These are phyloP conservation scores for Thalassiosira hispida DNA, from an alignment of 352 stramenopile species.

Conservation along the genomic window DNA sequence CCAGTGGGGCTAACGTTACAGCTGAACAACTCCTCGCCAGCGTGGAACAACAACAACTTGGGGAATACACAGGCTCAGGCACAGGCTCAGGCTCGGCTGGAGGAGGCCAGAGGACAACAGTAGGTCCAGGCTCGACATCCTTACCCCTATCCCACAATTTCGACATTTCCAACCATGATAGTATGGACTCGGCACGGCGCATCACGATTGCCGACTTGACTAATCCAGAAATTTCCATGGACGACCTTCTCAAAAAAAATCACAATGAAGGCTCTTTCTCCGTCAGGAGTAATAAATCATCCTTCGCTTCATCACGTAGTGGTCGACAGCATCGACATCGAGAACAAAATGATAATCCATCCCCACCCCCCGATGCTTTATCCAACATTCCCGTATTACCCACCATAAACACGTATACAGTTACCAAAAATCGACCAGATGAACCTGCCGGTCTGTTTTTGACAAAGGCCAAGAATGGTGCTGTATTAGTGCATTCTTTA, in stretches of 20 bases:
- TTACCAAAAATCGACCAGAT: conserved; percentile 23
- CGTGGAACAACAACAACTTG: too few relatives aligned
- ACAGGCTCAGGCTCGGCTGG: too few relatives aligned
- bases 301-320: background rate
- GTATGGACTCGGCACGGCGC: background rate
- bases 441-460: conserved; percentile 34
- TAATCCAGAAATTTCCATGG: background rate
- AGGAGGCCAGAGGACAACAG: too few relatives aligned
- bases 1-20: too few relatives aligned
- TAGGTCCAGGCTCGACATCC: background rate
- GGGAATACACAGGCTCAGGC: too few relatives aligned
- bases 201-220: conserved; percentile 4
- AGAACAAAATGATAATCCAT: background rate
- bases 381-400: conserved; percentile 39
- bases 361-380: background rate
- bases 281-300: background rate
- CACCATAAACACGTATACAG: conserved; percentile 37
- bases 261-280: background rate
- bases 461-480: conserved; percentile 43
- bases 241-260: background rate
- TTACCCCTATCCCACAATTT: background rate
- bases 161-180: background rate
- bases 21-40: too few relatives aligned
- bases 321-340: background rate
- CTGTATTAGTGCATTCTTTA: conserved; percentile 33